A percentile compares a stretch with the other conserved stretches of the same genome.
Evolutionary conservation across 2,329 filamentous ascomycete species (phyloP).

Genomic region (Lachnellula hyalina): DNA sequence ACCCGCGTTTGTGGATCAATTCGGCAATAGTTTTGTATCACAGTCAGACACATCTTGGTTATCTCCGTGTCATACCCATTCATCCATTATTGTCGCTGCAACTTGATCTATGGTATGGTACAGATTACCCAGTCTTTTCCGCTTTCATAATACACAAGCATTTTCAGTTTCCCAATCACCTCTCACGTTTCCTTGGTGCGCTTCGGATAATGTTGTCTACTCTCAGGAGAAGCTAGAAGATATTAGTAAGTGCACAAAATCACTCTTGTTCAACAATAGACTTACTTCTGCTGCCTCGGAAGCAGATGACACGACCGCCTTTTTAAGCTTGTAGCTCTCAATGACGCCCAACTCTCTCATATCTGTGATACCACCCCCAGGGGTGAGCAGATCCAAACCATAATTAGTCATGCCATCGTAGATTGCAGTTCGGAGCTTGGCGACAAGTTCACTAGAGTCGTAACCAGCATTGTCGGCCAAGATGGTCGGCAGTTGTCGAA

Average conservation of each 20-base stretch:
- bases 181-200: conserved; percentile 76
- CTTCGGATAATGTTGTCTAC: conserved; percentile 98
- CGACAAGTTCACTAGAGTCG: conserved; percentile 90
- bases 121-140: conserved; percentile 23
- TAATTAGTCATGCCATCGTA: conserved; percentile 93
- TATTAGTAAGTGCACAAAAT: conserved; percentile 7
- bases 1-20: neutral
- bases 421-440: conserved; percentile 84
- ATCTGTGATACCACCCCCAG: conserved; percentile 87
- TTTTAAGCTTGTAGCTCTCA: conserved; percentile 98
- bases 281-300: conserved; percentile 93
- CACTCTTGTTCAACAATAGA: conserved; percentile 13
- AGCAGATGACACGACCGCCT: conserved; percentile 92
- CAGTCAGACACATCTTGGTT: neutral
- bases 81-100: conserved; percentile 28
- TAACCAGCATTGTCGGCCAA: conserved; percentile 96
- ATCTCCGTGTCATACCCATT: neutral
- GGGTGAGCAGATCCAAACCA: conserved; percentile 81
- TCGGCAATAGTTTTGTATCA: neutral
- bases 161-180: conserved; percentile 46
- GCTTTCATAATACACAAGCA: conserved; percentile 29
- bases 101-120: conserved; percentile 34
- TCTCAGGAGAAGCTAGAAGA: conserved; percentile 68
- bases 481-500: conserved; percentile 92
- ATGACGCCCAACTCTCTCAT: conserved; percentile 95